Percentiles rank a stretch among this genome's conserved stretches.
Conservation (phyloP, 805 yeast genomes). For the Ogataea pini region DNA sequence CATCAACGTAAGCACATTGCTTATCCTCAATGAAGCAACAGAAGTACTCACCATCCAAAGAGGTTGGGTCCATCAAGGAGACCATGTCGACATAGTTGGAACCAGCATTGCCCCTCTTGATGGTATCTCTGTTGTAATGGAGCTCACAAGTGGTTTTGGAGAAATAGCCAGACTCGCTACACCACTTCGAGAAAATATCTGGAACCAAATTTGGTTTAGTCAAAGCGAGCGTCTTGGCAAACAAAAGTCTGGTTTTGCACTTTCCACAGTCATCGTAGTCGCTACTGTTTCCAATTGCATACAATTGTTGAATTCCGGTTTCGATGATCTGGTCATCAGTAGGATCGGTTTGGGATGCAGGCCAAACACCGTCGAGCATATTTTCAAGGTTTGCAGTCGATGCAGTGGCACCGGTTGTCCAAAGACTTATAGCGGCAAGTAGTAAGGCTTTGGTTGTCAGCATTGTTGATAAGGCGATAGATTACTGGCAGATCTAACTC, state of each 20-base stretch:
- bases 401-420: background rate
- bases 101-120: constrained; percentile 39
- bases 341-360: background rate
- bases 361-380: constrained; percentile 3
- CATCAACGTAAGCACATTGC: constrained; percentile 51
- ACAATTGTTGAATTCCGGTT: constrained; percentile 5
- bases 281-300: constrained; percentile 16
- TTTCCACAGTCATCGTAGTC: constrained; percentile 32
- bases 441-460: background rate
- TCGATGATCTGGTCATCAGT: constrained; percentile 11
- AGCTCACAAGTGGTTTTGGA: constrained; percentile 32
- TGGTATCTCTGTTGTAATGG: constrained; percentile 41
- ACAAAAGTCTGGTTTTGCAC: constrained; percentile 37
- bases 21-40: constrained; percentile 54
- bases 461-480: background rate
- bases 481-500: too few relatives aligned
- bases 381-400: constrained; percentile 1
- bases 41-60: constrained; percentile 59
- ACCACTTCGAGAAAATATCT: constrained; percentile 44
- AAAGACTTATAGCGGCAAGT: background rate
- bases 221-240: constrained; percentile 41
- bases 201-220: constrained; percentile 45
- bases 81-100: constrained; percentile 53
- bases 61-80: constrained; percentile 50
- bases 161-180: constrained; percentile 36